Percentiles rank a stretch among this genome's conserved stretches.
phyloP scores from a whole-genome alignment of 1,284 basidiomycete species.

The Apiotrichum siamense region DNA sequence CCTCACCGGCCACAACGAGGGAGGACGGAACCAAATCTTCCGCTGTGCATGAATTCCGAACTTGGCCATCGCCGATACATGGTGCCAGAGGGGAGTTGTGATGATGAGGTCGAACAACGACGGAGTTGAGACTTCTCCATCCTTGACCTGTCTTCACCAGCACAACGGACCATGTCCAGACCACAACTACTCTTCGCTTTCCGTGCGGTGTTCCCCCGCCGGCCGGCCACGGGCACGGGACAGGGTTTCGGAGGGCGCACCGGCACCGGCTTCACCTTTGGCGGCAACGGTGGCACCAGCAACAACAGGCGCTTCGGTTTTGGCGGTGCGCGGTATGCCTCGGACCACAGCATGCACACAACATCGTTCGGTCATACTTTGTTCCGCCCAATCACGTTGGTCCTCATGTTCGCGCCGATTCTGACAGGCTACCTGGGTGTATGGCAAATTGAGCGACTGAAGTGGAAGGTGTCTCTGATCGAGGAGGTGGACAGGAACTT shows the following conservation, averaged over 20 bases:
- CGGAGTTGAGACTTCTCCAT: too few species aligned
- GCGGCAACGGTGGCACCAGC: not conserved
- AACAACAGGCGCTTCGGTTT: not conserved
- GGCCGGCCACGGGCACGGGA: not conserved
- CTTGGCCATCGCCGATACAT: too few species aligned
- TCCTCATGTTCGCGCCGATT: conserved; percentile 80
- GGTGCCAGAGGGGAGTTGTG: too few species aligned
- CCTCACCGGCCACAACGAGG: too few species aligned
- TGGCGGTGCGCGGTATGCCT: not conserved
- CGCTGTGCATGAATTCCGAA: too few species aligned
- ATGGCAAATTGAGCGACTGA: conserved; percentile 84
- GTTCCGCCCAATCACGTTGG: conserved; percentile 59
- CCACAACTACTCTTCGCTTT: conserved; percentile 12
- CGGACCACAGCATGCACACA: conserved; percentile 5
- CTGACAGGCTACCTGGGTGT: conserved; percentile 86
- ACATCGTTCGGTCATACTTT: conserved; percentile 17
- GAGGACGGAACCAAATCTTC: too few species aligned
- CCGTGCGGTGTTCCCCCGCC: conserved; percentile 6
- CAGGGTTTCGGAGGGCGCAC: not conserved
- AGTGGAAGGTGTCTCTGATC: conserved; percentile 93
- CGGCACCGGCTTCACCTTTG: not conserved
- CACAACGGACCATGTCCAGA: conserved; percentile 13
- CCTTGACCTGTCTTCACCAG: too few species aligned
- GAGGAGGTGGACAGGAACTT: conserved; percentile 92
- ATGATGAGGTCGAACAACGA: too few species aligned